Evolutionary conservation across 306 rosid species (phyloP).

Genomic region (Arachis stenosperma): DNA sequence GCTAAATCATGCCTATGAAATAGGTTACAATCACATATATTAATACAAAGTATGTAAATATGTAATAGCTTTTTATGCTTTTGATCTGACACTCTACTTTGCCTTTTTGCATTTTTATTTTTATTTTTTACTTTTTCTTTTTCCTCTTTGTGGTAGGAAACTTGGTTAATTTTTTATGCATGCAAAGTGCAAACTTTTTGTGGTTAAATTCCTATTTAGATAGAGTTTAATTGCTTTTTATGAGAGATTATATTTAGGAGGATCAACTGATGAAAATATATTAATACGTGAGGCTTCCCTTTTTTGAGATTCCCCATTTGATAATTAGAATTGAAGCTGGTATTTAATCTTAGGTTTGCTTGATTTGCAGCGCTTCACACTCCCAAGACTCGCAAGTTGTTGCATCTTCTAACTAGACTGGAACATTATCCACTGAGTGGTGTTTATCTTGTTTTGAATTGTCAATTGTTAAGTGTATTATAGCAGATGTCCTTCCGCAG

Average conservation of each 20-base stretch:
- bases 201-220: slow-evolving; percentile 24
- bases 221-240: slow-evolving; percentile 16
- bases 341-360: slow-evolving; percentile 44
- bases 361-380: slow-evolving; percentile 55
- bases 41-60: slow-evolving; percentile 2
- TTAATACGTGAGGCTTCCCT: slow-evolving; percentile 57
- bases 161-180: slow-evolving; percentile 28
- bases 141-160: slow-evolving; percentile 17
- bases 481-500: slow-evolving; percentile 86
- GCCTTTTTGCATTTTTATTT: slow-evolving; percentile 1
- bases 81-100: not conserved
- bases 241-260: slow-evolving; percentile 37
- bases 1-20: not conserved
- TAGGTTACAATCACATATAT: not conserved
- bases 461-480: slow-evolving; percentile 35
- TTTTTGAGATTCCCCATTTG: slow-evolving; percentile 56
- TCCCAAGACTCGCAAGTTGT: slow-evolving; percentile 31
- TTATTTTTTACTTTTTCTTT: not conserved
- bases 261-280: slow-evolving; percentile 41
- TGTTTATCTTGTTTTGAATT: slow-evolving; percentile 23
- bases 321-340: slow-evolving; percentile 39
- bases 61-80: not conserved
- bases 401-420: slow-evolving; percentile 38
- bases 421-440: slow-evolving; percentile 14
- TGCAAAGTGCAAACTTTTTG: slow-evolving; percentile 11